Conservation (phyloP, 805 yeast genomes). For the Kuraishia cidri region DNA sequence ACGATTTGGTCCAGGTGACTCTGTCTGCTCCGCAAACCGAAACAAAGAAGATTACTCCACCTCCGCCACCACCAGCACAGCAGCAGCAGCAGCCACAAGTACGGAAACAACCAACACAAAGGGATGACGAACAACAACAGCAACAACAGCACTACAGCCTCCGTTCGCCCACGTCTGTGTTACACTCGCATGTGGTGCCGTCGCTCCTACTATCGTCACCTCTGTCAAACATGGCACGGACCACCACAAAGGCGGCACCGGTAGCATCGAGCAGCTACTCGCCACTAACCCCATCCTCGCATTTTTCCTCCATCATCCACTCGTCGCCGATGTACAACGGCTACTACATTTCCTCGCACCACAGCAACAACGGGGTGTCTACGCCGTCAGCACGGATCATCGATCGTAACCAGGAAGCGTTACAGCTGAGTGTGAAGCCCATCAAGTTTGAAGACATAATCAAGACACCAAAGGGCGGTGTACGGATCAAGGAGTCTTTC, state of each 20-base stretch:
- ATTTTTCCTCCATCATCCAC: conserved; percentile 20
- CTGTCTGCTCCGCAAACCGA: background rate
- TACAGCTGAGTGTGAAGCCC: conserved; percentile 4
- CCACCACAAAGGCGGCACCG: background rate
- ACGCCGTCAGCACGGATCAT: background rate
- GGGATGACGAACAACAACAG: background rate
- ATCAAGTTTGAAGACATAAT: conserved; percentile 13
- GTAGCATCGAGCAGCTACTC: conserved; percentile 2
- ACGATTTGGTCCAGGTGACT: background rate
- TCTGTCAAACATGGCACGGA: background rate
- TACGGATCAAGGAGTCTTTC: conserved; percentile 7
- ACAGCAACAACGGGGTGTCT: conserved; percentile 5
- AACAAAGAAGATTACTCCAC: background rate
- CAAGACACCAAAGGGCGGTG: conserved; percentile 9
- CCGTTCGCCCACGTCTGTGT: background rate
- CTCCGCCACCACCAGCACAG: background rate
- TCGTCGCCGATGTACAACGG: conserved; percentile 24
- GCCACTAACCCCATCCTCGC: conserved; percentile 19
- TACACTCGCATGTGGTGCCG: conserved; percentile 3
- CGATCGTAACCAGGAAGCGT: background rate
- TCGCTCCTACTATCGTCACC: conserved; percentile 5
- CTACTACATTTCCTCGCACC: conserved; percentile 14
- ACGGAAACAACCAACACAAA: background rate
- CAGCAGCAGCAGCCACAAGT: background rate
- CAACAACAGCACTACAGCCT: background rate